Evolutionary conservation across 352 stramenopile genomes (phyloP), one percentile per base, ranked within the genome.

Genomic region (Pythium periplocum): DNA sequence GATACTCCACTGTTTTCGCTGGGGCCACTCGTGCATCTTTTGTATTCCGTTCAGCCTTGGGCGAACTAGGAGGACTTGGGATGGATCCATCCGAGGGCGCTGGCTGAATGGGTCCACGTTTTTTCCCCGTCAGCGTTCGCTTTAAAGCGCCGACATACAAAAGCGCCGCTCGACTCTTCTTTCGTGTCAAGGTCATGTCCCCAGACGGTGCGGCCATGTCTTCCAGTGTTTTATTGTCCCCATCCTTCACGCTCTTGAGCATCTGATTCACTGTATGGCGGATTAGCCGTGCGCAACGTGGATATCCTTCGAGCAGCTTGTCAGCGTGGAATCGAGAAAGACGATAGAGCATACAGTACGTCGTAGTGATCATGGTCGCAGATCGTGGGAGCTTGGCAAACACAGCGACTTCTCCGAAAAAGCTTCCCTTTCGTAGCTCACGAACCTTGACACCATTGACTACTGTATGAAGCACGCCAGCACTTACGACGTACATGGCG

Each of bases 401-500:
- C 2, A 87, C 72, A 0, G 78, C 75, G 6, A 89, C 65, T 41
- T 87, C 78, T 5, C 76, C 78, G 39, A 89, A 85, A 48, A 83
- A 89, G 31, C 64, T 78, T 0, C 71, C 74, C 51, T 89, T 87
- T 7, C 78, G 66, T 6, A 89, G 45, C 55, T 89, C 78, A 3
- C 78, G 78, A 6, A 89, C 72, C 57, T 87, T 89, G 2, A 83
- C 64, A 12, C 75, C 74, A 35, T 78, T 67, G 4, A 87, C 73
- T 7, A 83, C 58, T 0, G 75, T 84, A 39, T 83, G 67, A 10
- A 89, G 54, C 2, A 89, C 78, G 0, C 78, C 78, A 4, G 76
- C 78, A 45, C 83, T 67, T 33, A 89, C 62, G 36, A 89, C 73
- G 43, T 87, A 89, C 74, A 89, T 85, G 4, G 78, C 78, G 52